Evolutionary conservation across 2,329 filamentous ascomycete species (phyloP).

Genomic region (Cladorrhinum sp.): DNA sequence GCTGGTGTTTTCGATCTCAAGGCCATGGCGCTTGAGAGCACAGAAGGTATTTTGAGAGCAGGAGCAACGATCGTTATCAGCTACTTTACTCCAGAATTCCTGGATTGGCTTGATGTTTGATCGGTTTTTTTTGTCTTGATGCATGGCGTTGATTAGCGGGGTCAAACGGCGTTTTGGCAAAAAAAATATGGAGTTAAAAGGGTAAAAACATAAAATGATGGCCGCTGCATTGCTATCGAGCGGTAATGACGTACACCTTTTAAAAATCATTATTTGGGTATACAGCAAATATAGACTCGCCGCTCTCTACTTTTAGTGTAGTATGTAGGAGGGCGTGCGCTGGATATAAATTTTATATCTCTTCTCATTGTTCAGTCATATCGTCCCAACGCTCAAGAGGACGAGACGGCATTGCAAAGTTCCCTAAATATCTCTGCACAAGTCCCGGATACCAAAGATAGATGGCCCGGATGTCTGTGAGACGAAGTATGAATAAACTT

Average conservation of each 20-base stretch:
- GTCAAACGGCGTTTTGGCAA: not conserved
- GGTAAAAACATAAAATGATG: not conserved
- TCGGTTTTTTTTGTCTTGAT: not conserved
- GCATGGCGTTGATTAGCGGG: not conserved
- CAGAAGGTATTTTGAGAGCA: constrained; percentile 87
- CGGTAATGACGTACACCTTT: not conserved
- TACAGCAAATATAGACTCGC: no score
- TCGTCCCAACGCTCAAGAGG: not conserved
- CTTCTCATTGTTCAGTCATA: no score
- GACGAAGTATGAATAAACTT: no score
- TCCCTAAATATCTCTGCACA: not conserved
- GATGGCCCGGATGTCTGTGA: no score
- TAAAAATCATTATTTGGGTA: no score
- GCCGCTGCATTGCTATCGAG: not conserved
- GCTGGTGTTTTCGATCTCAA: constrained; percentile 95
- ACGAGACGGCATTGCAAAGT: not conserved
- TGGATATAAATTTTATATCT: no score
- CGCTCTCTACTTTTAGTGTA: no score
- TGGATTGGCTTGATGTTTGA: constrained; percentile 60
- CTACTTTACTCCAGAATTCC: constrained; percentile 86
- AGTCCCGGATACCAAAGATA: no score
- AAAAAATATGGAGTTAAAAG: not conserved
- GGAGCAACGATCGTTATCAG: constrained; percentile 90
- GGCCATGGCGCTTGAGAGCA: constrained; percentile 90
- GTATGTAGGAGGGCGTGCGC: no score